These are phyloP conservation scores for Botrytis cinerea DNA, from an alignment of 2,329 filamentous ascomycete genomes.

Conservation along the genomic window DNA sequence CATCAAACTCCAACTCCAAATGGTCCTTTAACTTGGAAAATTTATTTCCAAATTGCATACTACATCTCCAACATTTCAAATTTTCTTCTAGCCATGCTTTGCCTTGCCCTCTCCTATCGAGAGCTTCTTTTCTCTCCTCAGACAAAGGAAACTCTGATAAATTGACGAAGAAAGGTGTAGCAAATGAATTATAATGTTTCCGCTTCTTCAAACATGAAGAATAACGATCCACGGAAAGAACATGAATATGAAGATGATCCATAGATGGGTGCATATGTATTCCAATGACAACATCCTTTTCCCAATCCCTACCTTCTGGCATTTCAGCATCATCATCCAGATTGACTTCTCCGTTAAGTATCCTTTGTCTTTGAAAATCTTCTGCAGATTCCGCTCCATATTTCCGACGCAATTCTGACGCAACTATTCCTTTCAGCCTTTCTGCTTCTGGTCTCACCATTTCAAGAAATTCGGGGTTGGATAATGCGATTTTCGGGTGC, in stretches of 20 bases:
- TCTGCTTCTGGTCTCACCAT: slow-evolving; percentile 61
- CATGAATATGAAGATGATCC: slow-evolving; percentile 88
- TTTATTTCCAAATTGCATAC: slow-evolving; percentile 68
- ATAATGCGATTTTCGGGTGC: slow-evolving; percentile 78
- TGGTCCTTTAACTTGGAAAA: slow-evolving; percentile 77
- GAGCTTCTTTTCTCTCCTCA: slow-evolving; percentile 43
- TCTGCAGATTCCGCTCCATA: slow-evolving; percentile 64
- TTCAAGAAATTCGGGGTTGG: slow-evolving; percentile 67
- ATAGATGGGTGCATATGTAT: slow-evolving; percentile 89
- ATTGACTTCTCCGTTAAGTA: slow-evolving; percentile 60
- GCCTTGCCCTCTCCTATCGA: slow-evolving; percentile 52
- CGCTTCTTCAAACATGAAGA: slow-evolving; percentile 72
- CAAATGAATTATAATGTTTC: slow-evolving; percentile 93
- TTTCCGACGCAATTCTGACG: slow-evolving; percentile 69
- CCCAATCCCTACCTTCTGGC: slow-evolving; percentile 78
- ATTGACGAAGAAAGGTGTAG: slow-evolving; percentile 78
- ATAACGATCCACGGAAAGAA: slow-evolving; percentile 78
- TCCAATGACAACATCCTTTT: slow-evolving; percentile 70
- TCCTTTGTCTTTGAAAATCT: slow-evolving; percentile 64
- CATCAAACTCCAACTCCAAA: slow-evolving; percentile 70
- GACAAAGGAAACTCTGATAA: slow-evolving; percentile 78
- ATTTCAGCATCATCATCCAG: slow-evolving; percentile 52
- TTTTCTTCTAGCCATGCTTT: slow-evolving; percentile 57
- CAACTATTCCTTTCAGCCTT: slow-evolving; percentile 66
- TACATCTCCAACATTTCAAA: slow-evolving; percentile 84